phyloP scores from a whole-genome alignment of 2,329 filamentous ascomycete species.

The Graphium sp. region DNA sequence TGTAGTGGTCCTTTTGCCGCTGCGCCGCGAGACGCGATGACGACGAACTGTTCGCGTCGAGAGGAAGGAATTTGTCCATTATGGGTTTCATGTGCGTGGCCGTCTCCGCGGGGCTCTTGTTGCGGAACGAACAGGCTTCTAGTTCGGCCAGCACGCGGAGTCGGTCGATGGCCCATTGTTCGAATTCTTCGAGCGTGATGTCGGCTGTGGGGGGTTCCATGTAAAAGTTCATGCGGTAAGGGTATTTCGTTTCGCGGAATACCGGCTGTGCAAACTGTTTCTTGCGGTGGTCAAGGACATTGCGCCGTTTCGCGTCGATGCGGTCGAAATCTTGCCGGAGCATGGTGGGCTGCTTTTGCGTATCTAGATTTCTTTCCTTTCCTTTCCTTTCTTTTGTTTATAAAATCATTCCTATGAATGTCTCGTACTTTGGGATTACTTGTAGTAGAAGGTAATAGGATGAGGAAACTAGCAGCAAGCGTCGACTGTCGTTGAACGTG shows the following conservation, averaged over 20 bases:
- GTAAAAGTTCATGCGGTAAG: conserved; percentile 86
- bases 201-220: conserved; percentile 74
- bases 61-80: conserved; percentile 71
- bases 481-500: too few relatives aligned
- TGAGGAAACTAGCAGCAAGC: too few relatives aligned
- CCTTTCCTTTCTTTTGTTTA: not conserved
- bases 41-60: conserved; percentile 57
- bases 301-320: conserved; percentile 56
- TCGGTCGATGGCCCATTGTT: conserved; percentile 95
- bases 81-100: conserved; percentile 69
- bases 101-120: conserved; percentile 71
- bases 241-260: conserved; percentile 67
- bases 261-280: conserved; percentile 67
- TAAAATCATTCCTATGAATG: too few relatives aligned
- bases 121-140: conserved; percentile 90
- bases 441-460: too few relatives aligned
- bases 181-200: conserved; percentile 92
- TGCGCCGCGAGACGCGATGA: conserved; percentile 46
- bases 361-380: not conserved
- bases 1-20: conserved; percentile 91
- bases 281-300: conserved; percentile 63
- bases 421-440: too few relatives aligned
- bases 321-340: conserved; percentile 33
- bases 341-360: conserved; percentile 16
- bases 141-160: conserved; percentile 71